Evolutionary conservation across 352 stramenopile species (phyloP).

Genomic region (Pythium vanterpoolii): DNA sequence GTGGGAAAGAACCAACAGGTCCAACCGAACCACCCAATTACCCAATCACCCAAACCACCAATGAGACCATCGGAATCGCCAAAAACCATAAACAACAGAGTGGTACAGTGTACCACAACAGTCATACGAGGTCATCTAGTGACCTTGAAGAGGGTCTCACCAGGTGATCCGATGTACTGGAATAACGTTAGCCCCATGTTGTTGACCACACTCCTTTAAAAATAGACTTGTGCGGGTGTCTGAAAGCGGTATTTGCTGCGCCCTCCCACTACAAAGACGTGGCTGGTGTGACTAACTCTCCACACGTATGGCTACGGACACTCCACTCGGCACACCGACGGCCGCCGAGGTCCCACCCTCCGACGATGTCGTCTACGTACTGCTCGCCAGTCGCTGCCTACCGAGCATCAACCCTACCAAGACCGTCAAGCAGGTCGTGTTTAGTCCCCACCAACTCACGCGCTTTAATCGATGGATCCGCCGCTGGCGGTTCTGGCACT

Average conservation of each 20-base stretch:
- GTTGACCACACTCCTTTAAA: too few species aligned
- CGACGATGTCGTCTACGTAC: neutral
- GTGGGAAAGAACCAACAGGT: conserved; percentile 12
- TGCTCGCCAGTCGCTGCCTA: conserved; percentile 6
- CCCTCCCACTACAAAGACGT: too few species aligned
- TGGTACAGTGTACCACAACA: neutral
- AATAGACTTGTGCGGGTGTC: too few species aligned
- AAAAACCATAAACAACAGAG: conserved; percentile 11
- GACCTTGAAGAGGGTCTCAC: neutral
- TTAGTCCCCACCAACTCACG: neutral
- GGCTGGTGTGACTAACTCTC: too few species aligned
- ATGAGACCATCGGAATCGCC: neutral
- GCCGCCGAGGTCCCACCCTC: neutral
- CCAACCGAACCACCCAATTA: conserved; percentile 15
- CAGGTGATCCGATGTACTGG: neutral
- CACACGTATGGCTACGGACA: neutral
- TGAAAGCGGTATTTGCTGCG: too few species aligned
- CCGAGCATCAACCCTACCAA: conserved; percentile 9
- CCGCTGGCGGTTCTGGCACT: neutral
- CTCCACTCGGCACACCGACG: too few species aligned
- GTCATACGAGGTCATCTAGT: neutral
- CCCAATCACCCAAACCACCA: conserved; percentile 1
- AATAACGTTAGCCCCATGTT: too few species aligned
- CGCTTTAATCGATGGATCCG: conserved; percentile 12
- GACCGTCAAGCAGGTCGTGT: conserved; percentile 15